Percentiles rank a stretch among this genome's conserved stretches.
These are phyloP conservation scores for Prinsepia uniflora DNA, from an alignment of 306 rosid species.

Conservation along the genomic window DNA sequence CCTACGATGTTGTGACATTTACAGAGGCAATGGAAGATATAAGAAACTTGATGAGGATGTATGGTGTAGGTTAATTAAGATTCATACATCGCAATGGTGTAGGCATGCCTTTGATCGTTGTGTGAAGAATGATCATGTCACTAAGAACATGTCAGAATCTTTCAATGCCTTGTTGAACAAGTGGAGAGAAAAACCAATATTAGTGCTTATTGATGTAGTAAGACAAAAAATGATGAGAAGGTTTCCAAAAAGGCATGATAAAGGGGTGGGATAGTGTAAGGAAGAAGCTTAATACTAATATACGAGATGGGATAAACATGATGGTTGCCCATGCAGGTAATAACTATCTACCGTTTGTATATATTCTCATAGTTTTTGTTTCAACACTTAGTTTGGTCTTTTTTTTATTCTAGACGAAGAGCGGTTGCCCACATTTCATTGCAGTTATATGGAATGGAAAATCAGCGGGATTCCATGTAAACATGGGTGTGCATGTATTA, in stretches of 20 bases:
- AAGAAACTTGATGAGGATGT: not conserved
- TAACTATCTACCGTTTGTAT: no score
- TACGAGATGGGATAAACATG: no score
- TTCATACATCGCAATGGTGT: no score
- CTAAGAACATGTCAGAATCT: no score
- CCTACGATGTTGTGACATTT: not conserved
- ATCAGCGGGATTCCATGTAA: not conserved
- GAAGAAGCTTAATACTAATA: no score
- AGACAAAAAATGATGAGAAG: no score
- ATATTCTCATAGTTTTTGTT: no score
- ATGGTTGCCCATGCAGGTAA: no score
- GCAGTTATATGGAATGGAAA: not conserved
- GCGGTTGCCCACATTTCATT: not conserved
- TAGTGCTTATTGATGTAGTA: not conserved
- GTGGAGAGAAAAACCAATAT: not conserved
- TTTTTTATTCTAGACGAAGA: not conserved
- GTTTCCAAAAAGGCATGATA: no score
- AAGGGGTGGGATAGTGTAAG: no score
- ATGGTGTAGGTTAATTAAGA: not conserved
- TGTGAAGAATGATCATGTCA: not conserved
- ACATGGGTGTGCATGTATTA: not conserved
- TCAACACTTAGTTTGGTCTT: no score
- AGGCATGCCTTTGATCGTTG: not conserved
- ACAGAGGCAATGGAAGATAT: not conserved
- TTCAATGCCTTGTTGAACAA: not conserved